Percentiles rank a stretch among this genome's conserved stretches.
These are phyloP conservation scores for Pelargonium nanum DNA, from an alignment of 345 rosid species.

Conservation along the genomic window DNA sequence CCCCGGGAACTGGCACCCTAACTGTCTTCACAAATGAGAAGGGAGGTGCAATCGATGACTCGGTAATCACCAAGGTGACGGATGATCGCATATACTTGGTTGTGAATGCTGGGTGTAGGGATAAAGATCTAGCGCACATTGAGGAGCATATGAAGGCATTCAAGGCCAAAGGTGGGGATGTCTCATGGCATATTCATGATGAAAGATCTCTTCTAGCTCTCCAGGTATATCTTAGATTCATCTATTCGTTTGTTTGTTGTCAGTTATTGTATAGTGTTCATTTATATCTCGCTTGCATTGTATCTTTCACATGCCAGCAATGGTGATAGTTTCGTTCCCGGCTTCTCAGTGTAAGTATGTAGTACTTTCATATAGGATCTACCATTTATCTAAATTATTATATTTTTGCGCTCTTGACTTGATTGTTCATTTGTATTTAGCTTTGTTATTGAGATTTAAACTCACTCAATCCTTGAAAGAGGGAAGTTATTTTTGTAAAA, in stretches of 20 bases:
- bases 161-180: conserved; percentile 87
- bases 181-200: conserved; percentile 90
- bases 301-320: too few relatives aligned
- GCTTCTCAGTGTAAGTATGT: background rate
- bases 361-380: too few relatives aligned
- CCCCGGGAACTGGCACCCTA: conserved; percentile 77
- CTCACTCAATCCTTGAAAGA: too few relatives aligned
- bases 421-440: too few relatives aligned
- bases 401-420: too few relatives aligned
- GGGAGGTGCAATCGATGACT: conserved; percentile 94
- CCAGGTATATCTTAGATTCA: conserved; percentile 62
- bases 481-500: too few relatives aligned
- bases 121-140: conserved; percentile 94
- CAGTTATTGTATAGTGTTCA: too few relatives aligned
- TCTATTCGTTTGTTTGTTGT: background rate
- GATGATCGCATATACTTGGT: conserved; percentile 80
- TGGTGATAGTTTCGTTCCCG: too few relatives aligned
- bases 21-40: conserved; percentile 91
- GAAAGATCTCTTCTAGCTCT: conserved; percentile 98
- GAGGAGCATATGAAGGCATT: conserved; percentile 94
- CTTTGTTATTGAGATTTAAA: too few relatives aligned
- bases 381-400: too few relatives aligned
- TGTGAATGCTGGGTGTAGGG: conserved; percentile 98
- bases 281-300: too few relatives aligned
- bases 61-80: conserved; percentile 81